Percentiles rank a stretch among this genome's conserved stretches.
Conservation (phyloP, 2,329 filamentous ascomycete genomes). For the Alternaria gansuensis region DNA sequence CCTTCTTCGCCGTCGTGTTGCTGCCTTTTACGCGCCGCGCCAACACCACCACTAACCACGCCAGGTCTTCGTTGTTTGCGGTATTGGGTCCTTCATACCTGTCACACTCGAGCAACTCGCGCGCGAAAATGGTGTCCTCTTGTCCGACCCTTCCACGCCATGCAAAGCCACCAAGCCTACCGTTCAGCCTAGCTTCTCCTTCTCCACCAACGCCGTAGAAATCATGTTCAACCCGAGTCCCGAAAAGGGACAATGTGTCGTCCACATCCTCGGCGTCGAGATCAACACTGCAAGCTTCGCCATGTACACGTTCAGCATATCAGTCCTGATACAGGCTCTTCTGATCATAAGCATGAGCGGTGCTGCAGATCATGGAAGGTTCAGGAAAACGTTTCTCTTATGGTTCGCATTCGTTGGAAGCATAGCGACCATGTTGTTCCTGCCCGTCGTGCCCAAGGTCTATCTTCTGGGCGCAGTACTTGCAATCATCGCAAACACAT, state of each 20-base stretch:
- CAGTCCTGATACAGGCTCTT: constrained; percentile 86
- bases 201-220: constrained; percentile 28
- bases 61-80: constrained; percentile 88
- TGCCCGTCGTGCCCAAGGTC: constrained; percentile 76
- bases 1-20: neutral
- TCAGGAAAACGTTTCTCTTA: constrained; percentile 87
- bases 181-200: constrained; percentile 39
- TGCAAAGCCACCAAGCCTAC: constrained; percentile 73
- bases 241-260: constrained; percentile 72
- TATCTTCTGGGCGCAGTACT: constrained; percentile 85
- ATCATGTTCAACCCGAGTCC: constrained; percentile 35
- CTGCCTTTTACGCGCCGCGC: neutral
- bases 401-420: constrained; percentile 86
- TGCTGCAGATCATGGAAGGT: constrained; percentile 88
- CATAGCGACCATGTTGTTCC: constrained; percentile 84
- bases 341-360: constrained; percentile 96
- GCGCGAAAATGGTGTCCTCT: constrained; percentile 86
- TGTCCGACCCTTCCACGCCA: constrained; percentile 77
- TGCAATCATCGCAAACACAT: constrained; percentile 90
- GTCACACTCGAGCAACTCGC: constrained; percentile 94
- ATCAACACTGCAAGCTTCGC: constrained; percentile 97
- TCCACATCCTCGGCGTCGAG: constrained; percentile 81
- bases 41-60: constrained; percentile 12
- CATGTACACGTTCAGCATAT: constrained; percentile 97
- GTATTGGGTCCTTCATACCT: constrained; percentile 85